phyloP scores from a whole-genome alignment of 2,329 filamentous ascomycete genomes.

The Fusarium multiceps region DNA sequence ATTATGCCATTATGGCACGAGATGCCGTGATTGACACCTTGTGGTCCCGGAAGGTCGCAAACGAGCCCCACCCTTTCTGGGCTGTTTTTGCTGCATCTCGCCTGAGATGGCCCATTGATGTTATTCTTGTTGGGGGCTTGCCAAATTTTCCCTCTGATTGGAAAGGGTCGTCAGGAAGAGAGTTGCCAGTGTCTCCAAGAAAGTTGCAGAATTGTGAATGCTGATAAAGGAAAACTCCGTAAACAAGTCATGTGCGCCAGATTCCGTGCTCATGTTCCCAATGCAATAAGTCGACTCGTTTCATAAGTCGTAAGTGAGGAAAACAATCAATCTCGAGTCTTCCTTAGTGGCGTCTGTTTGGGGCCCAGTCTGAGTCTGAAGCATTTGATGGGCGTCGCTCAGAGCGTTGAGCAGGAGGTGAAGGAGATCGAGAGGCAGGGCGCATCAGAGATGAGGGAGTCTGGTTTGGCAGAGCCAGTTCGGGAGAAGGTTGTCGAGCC shows the following conservation, averaged over 20 bases:
- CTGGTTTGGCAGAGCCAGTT: slow-evolving; percentile 47
- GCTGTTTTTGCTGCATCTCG: slow-evolving; percentile 25
- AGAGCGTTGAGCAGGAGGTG: slow-evolving; percentile 43
- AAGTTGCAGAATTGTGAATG: neutral
- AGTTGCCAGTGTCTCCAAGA: neutral
- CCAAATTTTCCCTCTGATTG: neutral
- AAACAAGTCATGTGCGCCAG: slow-evolving; percentile 25
- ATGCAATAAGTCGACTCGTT: slow-evolving; percentile 15
- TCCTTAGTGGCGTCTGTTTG: slow-evolving; percentile 35
- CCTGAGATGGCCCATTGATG: neutral
- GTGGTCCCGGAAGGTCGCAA: neutral
- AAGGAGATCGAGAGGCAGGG: slow-evolving; percentile 44
- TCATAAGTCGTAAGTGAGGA: slow-evolving; percentile 24
- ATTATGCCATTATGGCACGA: slow-evolving; percentile 35
- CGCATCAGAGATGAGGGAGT: slow-evolving; percentile 43
- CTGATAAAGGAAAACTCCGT: slow-evolving; percentile 1
- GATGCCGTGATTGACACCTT: slow-evolving; percentile 39
- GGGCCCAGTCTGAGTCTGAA: slow-evolving; percentile 43
- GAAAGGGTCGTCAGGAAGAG: neutral
- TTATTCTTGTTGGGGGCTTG: slow-evolving; percentile 1
- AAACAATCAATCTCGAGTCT: neutral
- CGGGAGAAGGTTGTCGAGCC: slow-evolving; percentile 56
- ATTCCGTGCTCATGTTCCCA: slow-evolving; percentile 19
- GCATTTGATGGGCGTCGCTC: slow-evolving; percentile 43
- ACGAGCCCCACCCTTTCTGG: slow-evolving; percentile 30